Conservation (phyloP, 164 flowering plant genomes). For the Berberis vulgaris region DNA sequence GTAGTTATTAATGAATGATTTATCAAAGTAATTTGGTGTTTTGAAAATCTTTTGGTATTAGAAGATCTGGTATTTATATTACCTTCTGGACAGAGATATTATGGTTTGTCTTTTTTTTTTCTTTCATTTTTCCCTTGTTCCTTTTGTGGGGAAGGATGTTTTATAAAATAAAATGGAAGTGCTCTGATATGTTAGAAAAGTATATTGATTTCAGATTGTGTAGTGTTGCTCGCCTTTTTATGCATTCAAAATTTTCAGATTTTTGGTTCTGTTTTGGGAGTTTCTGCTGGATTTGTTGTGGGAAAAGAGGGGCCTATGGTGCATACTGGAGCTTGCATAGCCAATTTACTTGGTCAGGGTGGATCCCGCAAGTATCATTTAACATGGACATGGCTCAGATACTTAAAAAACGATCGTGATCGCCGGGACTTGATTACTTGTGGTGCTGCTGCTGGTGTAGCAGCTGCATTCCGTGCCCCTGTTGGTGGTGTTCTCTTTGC, state of each 20-base stretch:
- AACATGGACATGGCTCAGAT: conserved; percentile 90
- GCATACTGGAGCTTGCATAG: conserved; percentile 95
- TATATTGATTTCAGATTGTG: neutral
- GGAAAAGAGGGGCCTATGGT: conserved; percentile 99
- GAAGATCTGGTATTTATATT: too few species aligned
- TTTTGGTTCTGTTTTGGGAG: conserved; percentile 76
- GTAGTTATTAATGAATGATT: too few species aligned
- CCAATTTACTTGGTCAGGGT: conserved; percentile 83
- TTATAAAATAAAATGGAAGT: too few species aligned
- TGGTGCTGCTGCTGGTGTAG: conserved; percentile 98
- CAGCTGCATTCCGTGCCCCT: conserved; percentile 95
- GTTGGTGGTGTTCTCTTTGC: conserved; percentile 95
- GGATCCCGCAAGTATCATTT: conserved; percentile 78
- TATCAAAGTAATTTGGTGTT: too few species aligned
- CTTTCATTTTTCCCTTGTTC: too few species aligned
- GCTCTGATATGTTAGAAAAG: too few species aligned
- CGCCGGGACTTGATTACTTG: conserved; percentile 88
- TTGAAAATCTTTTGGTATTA: too few species aligned
- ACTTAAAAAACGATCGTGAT: conserved; percentile 87
- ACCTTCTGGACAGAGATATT: too few species aligned
- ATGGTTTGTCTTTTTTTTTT: too few species aligned
- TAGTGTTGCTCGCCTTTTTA: neutral
- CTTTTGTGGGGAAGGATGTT: too few species aligned
- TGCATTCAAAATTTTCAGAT: conserved; percentile 35
- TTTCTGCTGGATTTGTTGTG: conserved; percentile 80